Evolutionary conservation across 306 rosid genomes (phyloP).

Genomic region (Senna siamea): DNA sequence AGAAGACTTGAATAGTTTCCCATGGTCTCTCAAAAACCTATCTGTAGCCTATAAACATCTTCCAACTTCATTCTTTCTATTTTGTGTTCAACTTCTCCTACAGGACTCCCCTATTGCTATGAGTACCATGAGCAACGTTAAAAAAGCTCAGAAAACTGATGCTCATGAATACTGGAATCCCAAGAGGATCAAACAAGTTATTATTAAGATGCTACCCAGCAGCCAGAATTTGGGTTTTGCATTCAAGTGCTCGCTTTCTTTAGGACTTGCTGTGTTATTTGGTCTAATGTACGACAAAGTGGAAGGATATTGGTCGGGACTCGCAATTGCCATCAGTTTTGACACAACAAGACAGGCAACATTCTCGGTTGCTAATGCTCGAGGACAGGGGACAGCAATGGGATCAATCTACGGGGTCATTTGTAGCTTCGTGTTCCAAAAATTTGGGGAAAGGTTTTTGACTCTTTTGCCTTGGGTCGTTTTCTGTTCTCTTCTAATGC

Average conservation of each 20-base stretch:
- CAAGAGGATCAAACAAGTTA: slow-evolving; percentile 31
- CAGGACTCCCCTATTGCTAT: slow-evolving; percentile 39
- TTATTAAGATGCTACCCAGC: slow-evolving; percentile 46
- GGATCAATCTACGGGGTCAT: slow-evolving; percentile 79
- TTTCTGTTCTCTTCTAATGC: slow-evolving; percentile 65
- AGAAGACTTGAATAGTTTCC: slow-evolving; percentile 31
- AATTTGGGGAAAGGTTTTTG: slow-evolving; percentile 45
- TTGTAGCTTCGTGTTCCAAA: slow-evolving; percentile 52
- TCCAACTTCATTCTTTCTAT: slow-evolving; percentile 64
- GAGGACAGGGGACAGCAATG: slow-evolving; percentile 81
- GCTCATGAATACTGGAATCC: slow-evolving; percentile 15
- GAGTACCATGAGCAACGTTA: slow-evolving; percentile 18
- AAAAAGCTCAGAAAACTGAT: slow-evolving; percentile 19
- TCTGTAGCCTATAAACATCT: slow-evolving; percentile 46
- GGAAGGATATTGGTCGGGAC: slow-evolving; percentile 81
- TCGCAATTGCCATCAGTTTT: slow-evolving; percentile 66
- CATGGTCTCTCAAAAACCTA: slow-evolving; percentile 34
- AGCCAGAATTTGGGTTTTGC: slow-evolving; percentile 57
- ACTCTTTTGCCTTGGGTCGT: slow-evolving; percentile 69
- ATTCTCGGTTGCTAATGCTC: slow-evolving; percentile 65
- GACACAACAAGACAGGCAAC: slow-evolving; percentile 63
- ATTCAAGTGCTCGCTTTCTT: slow-evolving; percentile 67
- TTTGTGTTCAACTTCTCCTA: slow-evolving; percentile 60
- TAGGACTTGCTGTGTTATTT: slow-evolving; percentile 69
- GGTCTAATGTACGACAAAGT: slow-evolving; percentile 62